A percentile compares a stretch with the other conserved stretches of the same genome.
phyloP scores from a whole-genome alignment of 306 rosid genomes.

The Quillaja saponaria region DNA sequence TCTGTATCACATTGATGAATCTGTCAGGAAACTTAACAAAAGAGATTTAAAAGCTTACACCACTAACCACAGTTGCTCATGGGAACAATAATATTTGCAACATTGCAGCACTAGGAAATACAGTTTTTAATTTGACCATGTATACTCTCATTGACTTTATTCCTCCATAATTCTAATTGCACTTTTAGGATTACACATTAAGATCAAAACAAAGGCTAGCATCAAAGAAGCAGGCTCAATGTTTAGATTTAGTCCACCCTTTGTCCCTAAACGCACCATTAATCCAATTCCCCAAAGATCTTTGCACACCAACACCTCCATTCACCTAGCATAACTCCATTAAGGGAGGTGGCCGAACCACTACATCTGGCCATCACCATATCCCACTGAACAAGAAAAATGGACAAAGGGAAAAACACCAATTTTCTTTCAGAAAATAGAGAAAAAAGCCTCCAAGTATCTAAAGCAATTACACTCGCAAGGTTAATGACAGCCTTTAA shows the following conservation, averaged over 20 bases:
- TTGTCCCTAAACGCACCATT: no score
- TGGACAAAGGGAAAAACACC: not conserved
- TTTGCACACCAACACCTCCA: no score
- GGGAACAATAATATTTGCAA: slow-evolving; percentile 6
- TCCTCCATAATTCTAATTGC: not conserved
- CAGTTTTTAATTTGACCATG: not conserved
- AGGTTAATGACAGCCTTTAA: not conserved
- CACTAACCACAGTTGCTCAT: not conserved
- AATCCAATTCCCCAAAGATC: no score
- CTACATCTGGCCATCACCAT: not conserved
- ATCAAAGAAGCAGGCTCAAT: slow-evolving; percentile 10
- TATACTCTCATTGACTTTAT: slow-evolving; percentile 12
- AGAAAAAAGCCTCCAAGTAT: no score
- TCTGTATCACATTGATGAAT: slow-evolving; percentile 49
- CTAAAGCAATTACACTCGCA: no score
- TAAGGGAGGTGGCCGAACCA: not conserved
- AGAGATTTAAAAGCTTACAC: slow-evolving; percentile 18
- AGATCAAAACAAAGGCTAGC: slow-evolving; percentile 4
- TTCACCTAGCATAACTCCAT: slow-evolving; percentile 1
- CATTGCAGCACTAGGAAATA: slow-evolving; percentile 15
- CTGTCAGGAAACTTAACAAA: slow-evolving; percentile 20
- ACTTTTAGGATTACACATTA: not conserved
- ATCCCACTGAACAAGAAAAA: not conserved
- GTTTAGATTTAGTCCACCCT: slow-evolving; percentile 22
- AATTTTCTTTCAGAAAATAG: no score